Conservation (phyloP, 441 rosid genomes). For the Croton setiger region DNA sequence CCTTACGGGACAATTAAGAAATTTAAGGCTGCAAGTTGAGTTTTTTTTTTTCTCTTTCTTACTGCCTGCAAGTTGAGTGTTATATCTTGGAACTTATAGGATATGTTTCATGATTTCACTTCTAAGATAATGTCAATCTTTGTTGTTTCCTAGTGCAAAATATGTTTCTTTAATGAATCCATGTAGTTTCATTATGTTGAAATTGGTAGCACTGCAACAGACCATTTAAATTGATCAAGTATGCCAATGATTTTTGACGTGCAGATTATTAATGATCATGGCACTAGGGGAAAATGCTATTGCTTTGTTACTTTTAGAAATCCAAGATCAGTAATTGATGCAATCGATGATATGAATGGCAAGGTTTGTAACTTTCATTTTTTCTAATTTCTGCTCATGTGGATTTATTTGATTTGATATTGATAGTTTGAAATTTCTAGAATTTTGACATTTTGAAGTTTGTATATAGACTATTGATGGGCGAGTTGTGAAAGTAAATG, state of each 20-base stretch:
- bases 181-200: neutral
- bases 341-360: slow-evolving; percentile 80
- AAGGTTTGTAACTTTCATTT: slow-evolving; percentile 48
- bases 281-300: slow-evolving; percentile 76
- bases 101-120: too few species aligned
- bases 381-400: neutral
- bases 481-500: slow-evolving; percentile 72
- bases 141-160: neutral
- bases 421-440: slow-evolving; percentile 11
- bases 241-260: slow-evolving; percentile 12
- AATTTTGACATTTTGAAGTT: slow-evolving; percentile 22
- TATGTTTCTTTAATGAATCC: neutral
- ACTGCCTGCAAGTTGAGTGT: too few species aligned
- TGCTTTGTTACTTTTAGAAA: slow-evolving; percentile 77
- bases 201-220: neutral
- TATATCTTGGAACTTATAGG: too few species aligned
- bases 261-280: slow-evolving; percentile 72
- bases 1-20: neutral
- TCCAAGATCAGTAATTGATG: slow-evolving; percentile 74
- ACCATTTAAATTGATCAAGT: neutral
- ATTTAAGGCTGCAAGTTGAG: neutral
- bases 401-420: slow-evolving; percentile 1
- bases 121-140: neutral
- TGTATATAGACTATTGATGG: slow-evolving; percentile 60
- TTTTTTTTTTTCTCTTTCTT: too few species aligned